Evolutionary conservation across 495 filamentous ascomycete species (phyloP), one percentile per base, ranked within the genome.

Genomic region (Entonaema liquescens): DNA sequence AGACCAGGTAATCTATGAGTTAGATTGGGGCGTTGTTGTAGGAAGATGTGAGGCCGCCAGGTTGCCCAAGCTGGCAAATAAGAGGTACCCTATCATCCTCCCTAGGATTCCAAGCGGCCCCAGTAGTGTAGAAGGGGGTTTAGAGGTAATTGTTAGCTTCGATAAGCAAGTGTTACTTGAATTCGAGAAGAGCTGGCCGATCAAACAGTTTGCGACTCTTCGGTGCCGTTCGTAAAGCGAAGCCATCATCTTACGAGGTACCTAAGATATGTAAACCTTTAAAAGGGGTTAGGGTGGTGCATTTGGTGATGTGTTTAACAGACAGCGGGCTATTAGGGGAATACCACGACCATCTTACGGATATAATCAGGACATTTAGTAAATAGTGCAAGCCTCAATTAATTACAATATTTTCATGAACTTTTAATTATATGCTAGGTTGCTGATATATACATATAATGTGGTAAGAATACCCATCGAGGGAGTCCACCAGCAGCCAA

Each of bases 51-150:
- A 77, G 2, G 50, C 76, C 0, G 74, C 77, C 11, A 71, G 76
- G 29, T 35, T 76, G 53, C 64, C 74, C 7, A 70, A 73, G 65
- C 38, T 74, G 47, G 52, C 21, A 60, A 26, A 33, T 12, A 65
- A 64, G 59, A 67, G 76, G 31, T 73, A 77, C 28, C 76, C 76
- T 3, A 76, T 78, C 21, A 38, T 78, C n/a, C 59, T 78, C 12
- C 76, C 76, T 0, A 72, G 67, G 31, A 26, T 77, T 31, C 70
- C 70, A 17, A 62, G 53, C 26, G 65, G 61, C 21, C 38, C 19
- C 15, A 17, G 68, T 25, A 55, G 62, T 7, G 59, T 50, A 4
- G 58, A 23, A 5, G 67, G 44, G 28, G 74, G 72, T 8, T 44
- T 77, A 0, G 76, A 78, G 26, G 76, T 78, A 6, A 68, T 78